Percentiles rank a stretch among this genome's conserved stretches.
phyloP scores from a whole-genome alignment of 257 asterid species.

The Solanum dulcamara region DNA sequence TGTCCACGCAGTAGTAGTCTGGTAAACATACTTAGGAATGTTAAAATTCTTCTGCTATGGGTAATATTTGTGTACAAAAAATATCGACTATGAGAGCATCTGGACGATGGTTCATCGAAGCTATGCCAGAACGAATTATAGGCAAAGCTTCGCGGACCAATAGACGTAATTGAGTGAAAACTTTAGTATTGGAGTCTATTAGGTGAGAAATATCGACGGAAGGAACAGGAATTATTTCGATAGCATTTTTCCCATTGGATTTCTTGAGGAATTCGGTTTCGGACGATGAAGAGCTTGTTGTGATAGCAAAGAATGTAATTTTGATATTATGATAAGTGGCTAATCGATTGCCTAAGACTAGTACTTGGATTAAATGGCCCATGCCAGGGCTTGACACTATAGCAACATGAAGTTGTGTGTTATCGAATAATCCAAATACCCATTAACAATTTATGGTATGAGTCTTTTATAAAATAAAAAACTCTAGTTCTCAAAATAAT shows the following conservation, averaged over 20 bases:
- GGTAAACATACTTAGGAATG: background rate
- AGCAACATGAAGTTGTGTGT: conserved; percentile 10
- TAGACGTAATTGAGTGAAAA: background rate
- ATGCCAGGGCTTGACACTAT: conserved; percentile 14
- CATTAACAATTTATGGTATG: too few species aligned
- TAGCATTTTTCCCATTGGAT: background rate
- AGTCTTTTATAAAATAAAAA: too few species aligned
- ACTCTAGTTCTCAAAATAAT: too few species aligned
- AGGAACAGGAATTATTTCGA: background rate
- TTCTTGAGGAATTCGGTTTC: background rate
- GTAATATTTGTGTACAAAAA: background rate
- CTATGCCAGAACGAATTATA: background rate
- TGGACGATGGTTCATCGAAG: background rate
- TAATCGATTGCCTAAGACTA: conserved; percentile 7
- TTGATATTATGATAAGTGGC: background rate
- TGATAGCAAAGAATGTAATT: conserved; percentile 11
- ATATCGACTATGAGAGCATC: conserved; percentile 5
- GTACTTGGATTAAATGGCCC: conserved; percentile 10
- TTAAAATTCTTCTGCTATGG: conserved; percentile 1
- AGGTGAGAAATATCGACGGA: background rate
- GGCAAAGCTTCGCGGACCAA: background rate
- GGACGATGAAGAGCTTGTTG: background rate
- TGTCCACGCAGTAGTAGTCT: conserved; percentile 2
- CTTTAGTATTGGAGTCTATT: background rate
- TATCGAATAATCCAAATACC: too few species aligned